A percentile compares a stretch with the other conserved stretches of the same genome.
Evolutionary conservation across 164 flowering plant species (phyloP).

Genomic region (Umbilicus rupestris): DNA sequence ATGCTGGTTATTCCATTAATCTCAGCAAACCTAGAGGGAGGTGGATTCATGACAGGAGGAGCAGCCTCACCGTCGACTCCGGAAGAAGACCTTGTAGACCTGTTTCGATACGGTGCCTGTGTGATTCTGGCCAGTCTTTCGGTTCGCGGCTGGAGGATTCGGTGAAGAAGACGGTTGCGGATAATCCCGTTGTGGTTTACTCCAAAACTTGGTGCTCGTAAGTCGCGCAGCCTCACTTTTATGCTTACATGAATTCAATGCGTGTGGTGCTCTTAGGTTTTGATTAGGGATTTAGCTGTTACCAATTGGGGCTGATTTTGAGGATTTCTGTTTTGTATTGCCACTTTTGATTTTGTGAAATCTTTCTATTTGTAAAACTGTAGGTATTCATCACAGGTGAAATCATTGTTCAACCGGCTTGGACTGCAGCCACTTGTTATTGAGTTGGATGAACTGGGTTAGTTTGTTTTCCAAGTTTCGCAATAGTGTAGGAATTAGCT

Average conservation of each 20-base stretch:
- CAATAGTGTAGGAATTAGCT: not conserved
- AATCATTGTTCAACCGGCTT: constrained; percentile 62
- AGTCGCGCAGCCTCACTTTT: constrained; percentile 19
- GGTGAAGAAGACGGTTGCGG: constrained; percentile 58
- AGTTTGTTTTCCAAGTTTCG: constrained; percentile 10
- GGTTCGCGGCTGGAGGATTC: constrained; percentile 77
- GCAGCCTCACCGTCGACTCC: not conserved
- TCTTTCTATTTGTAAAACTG: constrained; percentile 1
- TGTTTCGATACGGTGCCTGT: constrained; percentile 21
- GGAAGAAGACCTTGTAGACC: not conserved
- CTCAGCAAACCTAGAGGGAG: not conserved
- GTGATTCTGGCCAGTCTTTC: constrained; percentile 26
- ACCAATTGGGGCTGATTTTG: constrained; percentile 5
- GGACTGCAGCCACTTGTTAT: constrained; percentile 66
- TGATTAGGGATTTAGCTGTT: not conserved
- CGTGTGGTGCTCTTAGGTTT: not conserved
- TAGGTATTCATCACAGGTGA: constrained; percentile 89
- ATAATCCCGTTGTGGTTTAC: constrained; percentile 81
- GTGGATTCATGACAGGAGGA: not conserved
- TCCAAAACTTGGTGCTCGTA: constrained; percentile 98
- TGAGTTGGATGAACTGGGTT: constrained; percentile 89
- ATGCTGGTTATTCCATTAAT: not conserved
- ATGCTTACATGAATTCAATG: not conserved
- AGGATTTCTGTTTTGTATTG: constrained; percentile 1
- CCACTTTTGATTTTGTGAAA: not conserved